Base-by-base conservation (phyloP, 805 yeast species). In the Candida nemodendra region DNA sequence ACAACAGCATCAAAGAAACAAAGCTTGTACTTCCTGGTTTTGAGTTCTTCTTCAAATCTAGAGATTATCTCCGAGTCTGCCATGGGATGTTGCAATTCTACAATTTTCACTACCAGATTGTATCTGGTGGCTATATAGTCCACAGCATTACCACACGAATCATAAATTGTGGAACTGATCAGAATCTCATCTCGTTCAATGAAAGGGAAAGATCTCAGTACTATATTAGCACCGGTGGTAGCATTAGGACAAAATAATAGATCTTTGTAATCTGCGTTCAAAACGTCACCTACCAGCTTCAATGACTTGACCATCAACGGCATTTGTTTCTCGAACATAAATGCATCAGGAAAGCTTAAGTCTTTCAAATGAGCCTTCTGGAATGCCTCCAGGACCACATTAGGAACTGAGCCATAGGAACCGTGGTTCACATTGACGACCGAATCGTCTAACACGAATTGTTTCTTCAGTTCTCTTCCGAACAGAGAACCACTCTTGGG, bases 341-440 rank as follows among this genome's bases (percentile, higher is more conserved):
- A 78, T 25, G 53, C 46, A 50, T 81, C 87, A 0, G 87, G 80
- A 44, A 62, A 69, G 4, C 43, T 38, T 18, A 57, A 52, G 28
- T 64, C 65, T 29, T 56, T 44, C 22, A 60, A 42, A 18, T 59
- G 35, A 14, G 49, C 50, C 32, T 58, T 47, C 23, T 58, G 42
- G 42, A 61, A 71, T 11, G 58, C 61, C 1, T 71, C 69, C 17
- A 65, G 46, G 1, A 81, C 76, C 4, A 68, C 61, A 7, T 54
- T 61, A 0, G 88, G 84, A 3, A 73, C 64, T 1, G 71, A 61
- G 1, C 88, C 89, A 51, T 59, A 82, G 1, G 84, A 73, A 6
- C 88, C 88, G 53, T 81, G 81, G 57, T 82, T 82, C 30, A 80
- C 70, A 12, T 76, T 74, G 4, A 56, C 54, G 7, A 66, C 64